A percentile compares a stretch with the other conserved stretches of the same genome.
These are phyloP conservation scores for Saxophila tyrrhenica DNA, from an alignment of 495 filamentous ascomycete genomes.

Conservation along the genomic window DNA sequence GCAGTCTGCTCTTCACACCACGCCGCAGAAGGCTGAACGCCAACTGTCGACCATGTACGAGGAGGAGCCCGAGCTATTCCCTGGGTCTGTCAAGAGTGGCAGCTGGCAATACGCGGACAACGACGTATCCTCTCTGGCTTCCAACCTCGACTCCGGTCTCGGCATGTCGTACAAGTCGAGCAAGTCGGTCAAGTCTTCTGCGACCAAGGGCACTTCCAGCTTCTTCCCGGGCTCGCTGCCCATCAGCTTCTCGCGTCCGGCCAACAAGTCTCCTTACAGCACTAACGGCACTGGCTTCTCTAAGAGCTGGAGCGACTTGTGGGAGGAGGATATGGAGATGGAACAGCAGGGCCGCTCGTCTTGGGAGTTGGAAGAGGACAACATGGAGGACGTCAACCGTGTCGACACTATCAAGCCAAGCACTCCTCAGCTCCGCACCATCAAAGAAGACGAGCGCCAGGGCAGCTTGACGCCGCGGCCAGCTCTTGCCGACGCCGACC, in stretches of 20 bases:
- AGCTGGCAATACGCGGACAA: slow-evolving; percentile 31
- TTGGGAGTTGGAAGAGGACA: slow-evolving; percentile 9
- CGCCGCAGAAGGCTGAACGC: slow-evolving; percentile 58
- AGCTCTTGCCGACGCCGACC: slow-evolving; percentile 28
- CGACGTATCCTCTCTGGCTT: slow-evolving; percentile 67
- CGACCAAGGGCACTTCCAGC: slow-evolving; percentile 25
- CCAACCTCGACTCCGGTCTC: slow-evolving; percentile 63
- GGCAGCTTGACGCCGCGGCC: slow-evolving; percentile 26
- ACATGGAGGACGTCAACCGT: slow-evolving; percentile 18
- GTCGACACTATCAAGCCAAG: slow-evolving; percentile 26
- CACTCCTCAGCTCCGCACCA: slow-evolving; percentile 14
- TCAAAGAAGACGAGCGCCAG: slow-evolving; percentile 19
- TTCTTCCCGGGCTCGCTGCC: slow-evolving; percentile 64
- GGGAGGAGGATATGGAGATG: slow-evolving; percentile 74
- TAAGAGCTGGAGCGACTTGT: slow-evolving; percentile 96
- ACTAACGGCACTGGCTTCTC: slow-evolving; percentile 58
- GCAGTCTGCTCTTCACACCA: slow-evolving; percentile 80
- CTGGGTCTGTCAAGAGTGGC: slow-evolving; percentile 53
- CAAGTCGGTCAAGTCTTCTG: slow-evolving; percentile 30
- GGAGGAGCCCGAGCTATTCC: slow-evolving; percentile 76
- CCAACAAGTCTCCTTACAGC: slow-evolving; percentile 15
- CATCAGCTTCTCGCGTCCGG: slow-evolving; percentile 47
- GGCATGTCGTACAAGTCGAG: slow-evolving; percentile 58
- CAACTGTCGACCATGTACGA: slow-evolving; percentile 83
- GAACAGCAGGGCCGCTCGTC: slow-evolving; percentile 40